Base-by-base conservation (phyloP, 2,329 filamentous ascomycete species). In the Fusarium sp. region DNA sequence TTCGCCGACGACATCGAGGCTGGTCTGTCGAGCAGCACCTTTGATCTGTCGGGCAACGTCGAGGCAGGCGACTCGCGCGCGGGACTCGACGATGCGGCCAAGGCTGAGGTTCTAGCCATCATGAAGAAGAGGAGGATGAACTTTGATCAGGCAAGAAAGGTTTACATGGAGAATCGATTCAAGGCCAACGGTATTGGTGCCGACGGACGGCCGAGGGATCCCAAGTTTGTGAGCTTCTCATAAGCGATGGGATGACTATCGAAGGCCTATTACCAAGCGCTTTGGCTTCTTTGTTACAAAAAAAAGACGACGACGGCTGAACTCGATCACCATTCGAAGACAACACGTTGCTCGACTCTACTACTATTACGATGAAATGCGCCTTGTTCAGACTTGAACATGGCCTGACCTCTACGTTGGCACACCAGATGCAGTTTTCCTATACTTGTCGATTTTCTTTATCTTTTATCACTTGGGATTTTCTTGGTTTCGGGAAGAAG, bases 161-260 rank as follows among this genome's bases (percentile, higher is more conserved):
- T 94, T 54, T 97, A 93, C 81, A 96, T 95, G 84, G 93, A 98
- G 85, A 91, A 93, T 78, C 88, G 92, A 67, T 98, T 99, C 84
- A 91, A 91, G 81, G 94, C 92, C 81, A 94, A 97, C 79, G 93
- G 94, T 61, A 98, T 99, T 81, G 94, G 92, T 1, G 89, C 93
- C 6, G 96, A 99, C 83, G 96, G 96, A 6, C 85, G 92, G 77
- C 96, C 96, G 71, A 89, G 91, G 80, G 96, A 98, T 85, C 95
- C 95, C 71, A 98, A 98, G 86, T 97, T 98, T 81, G 95, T 98
- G 69, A 97, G 94, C 81, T 98, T 98, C 84, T 85, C 84, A 54
- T 85, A 73, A 82, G 22, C 31, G 37, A 37, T 27, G 62, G 54
- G 29, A 38, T 27, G 34, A 20, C 27, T 38, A 61, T 62, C 20